Evolutionary conservation across 1,284 basidiomycete species (phyloP), one percentile per base, ranked within the genome.

Genomic region (Fistulinella staudtii): DNA sequence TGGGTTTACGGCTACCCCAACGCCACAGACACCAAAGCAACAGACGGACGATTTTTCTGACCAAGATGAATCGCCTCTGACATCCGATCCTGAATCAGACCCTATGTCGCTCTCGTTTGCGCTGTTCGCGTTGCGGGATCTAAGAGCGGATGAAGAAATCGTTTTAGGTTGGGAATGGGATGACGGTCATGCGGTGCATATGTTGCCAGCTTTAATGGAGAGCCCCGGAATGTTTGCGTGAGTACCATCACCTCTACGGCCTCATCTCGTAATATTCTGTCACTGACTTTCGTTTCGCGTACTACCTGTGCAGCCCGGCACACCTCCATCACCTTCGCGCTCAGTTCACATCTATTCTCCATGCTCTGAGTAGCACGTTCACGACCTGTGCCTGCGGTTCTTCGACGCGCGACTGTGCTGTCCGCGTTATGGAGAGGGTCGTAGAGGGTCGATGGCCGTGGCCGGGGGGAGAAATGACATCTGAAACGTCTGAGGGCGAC

Each of bases 121-220:
- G 0, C 69, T 97, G 2, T 97, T 95, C 55, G 90, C 93, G 1
- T 64, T 86, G 15, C 69, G 80, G 14, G 86, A 92, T 53, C 75
- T 97, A 48, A 77, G 77, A 47, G 79, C 80, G 28, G 76, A 85
- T 39, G 92, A 95, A 56, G 95, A 98, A 67, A 80, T 98, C 30
- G 82, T 94, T 0, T 67, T 97, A 0, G 89, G 87, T 0, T 98
- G 94, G 93, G 93, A 96, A 62, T 97, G 93, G 94, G 93, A 96
- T 55, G 93, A 97, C 57, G 81, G 82, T 5, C 89, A 93, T 59
- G 82, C 89, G 1, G 82, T 96, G 0, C 94, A 97, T 65, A 72
- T 79, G 39, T 69, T 97, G 0, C 88, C 87, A 4, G 79, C 81
- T 14, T 68, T 91, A 38, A 74, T 89, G 39, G 71, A 82, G 53